Evolutionary conservation across 148 eudicot genomes (phyloP), one percentile per base, ranked within the genome.

Genomic region (Tetragonia tetragonoides): DNA sequence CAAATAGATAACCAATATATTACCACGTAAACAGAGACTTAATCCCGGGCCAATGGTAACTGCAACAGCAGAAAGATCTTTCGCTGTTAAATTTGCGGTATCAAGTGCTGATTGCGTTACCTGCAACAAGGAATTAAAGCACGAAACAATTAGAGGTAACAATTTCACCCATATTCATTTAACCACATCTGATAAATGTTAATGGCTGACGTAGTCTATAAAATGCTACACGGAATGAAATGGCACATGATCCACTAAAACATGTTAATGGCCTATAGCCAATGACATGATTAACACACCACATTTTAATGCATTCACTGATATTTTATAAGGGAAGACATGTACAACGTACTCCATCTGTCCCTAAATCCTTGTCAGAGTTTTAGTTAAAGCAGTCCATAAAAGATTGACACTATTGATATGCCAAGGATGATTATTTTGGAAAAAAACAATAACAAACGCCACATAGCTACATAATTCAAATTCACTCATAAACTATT

Each of bases 21-120:
- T 87, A 95, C 99, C 97, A 34, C 95, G 97, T 70, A 95, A 79
- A 78, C 99, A 95, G 81, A 95, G 99, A 86, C 99, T 88, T 81
- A 95, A 87, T 72, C 99, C 99, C 78, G 99, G 99, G 79, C 99
- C 99, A 85, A 95, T 95, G n/a, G 99, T 95, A 59, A 95, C 99
- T 66, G 99, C 97, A 79, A 95, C 94, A 49, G 99, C 99, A 82
- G 97, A 87, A 68, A 95, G 93, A 88, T 95, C 94, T 37, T 68
- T 84, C 81, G 88, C 97, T 57, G 87, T 68, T 72, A 93, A 46
- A 39, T 89, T 89, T 81, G 99, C 97, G 85, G 90, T 83, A 83
- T 95, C 97, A 76, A 95, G 97, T 59, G 97, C 99, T 74, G 90
- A 91, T 80, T 88, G 94, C 73, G 91, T 94, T 63, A 95, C 99